Evolutionary conservation across 805 yeast species (phyloP).

Genomic region (Cyberlindnera xishuangbannaensis): DNA sequence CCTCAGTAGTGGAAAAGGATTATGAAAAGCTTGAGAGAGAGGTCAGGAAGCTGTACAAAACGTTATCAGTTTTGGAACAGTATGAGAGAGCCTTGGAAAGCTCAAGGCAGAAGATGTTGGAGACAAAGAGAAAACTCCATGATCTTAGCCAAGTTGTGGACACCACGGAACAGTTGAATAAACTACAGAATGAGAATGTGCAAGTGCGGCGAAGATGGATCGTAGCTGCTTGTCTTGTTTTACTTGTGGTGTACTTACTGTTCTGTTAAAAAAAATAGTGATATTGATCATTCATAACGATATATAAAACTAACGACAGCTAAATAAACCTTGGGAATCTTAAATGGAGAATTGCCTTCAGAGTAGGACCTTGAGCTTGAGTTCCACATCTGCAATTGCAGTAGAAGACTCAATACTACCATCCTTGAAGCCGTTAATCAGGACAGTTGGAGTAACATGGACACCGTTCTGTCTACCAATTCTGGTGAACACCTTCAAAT

Average conservation of each 20-base stretch:
- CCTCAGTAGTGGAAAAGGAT: conserved; percentile 1
- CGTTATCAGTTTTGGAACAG: conserved; percentile 8
- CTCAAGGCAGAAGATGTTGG: conserved; percentile 9
- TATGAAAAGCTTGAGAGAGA: conserved; percentile 8
- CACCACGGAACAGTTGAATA: conserved; percentile 6
- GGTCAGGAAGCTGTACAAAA: conserved; percentile 8
- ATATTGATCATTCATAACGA: no score
- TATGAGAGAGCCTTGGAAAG: conserved; percentile 7
- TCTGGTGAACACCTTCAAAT: conserved; percentile 68
- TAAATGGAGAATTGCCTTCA: no score
- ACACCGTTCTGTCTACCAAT: conserved; percentile 71
- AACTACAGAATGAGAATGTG: conserved; percentile 3
- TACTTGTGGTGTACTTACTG: neutral
- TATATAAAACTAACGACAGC: neutral
- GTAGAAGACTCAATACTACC: conserved; percentile 58
- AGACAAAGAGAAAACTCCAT: conserved; percentile 12
- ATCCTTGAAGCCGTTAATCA: conserved; percentile 60
- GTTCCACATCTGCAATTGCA: conserved; percentile 34
- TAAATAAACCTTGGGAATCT: neutral
- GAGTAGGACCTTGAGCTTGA: conserved; percentile 19
- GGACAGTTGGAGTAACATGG: conserved; percentile 81
- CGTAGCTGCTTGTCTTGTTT: neutral
- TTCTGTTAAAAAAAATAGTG: neutral
- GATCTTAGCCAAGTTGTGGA: conserved; percentile 10
- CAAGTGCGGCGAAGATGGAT: conserved; percentile 5